Evolutionary conservation across 1,139 yeast genomes (phyloP).

Genomic region (Blastobotrys raffinosifermentans): DNA sequence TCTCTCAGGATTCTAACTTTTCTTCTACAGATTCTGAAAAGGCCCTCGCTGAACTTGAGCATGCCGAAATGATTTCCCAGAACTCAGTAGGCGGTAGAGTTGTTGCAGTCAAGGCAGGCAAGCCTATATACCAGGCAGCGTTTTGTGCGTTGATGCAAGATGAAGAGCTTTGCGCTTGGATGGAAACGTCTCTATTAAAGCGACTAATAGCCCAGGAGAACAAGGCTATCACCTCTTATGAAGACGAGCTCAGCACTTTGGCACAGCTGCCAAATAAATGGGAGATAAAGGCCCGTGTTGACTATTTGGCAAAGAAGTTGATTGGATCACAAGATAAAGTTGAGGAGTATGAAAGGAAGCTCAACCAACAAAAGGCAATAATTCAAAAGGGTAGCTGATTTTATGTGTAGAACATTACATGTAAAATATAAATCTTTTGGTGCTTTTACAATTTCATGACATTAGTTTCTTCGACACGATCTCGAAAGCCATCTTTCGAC

Average conservation of each 20-base stretch:
- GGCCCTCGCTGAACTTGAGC: conserved; percentile 67
- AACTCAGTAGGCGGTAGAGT: conserved; percentile 71
- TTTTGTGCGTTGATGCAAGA: conserved; percentile 61
- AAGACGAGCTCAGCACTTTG: conserved; percentile 62
- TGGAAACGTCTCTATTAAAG: conserved; percentile 58
- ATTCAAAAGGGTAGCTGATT: not conserved
- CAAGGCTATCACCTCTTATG: conserved; percentile 57
- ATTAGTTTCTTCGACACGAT: conserved; percentile 14
- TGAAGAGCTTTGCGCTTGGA: conserved; percentile 47
- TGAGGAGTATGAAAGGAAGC: conserved; percentile 37
- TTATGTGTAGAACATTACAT: too few species aligned
- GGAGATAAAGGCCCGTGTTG: conserved; percentile 54
- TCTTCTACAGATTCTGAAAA: conserved; percentile 38
- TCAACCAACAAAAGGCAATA: conserved; percentile 19
- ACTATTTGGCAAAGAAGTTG: conserved; percentile 62
- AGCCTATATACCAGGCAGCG: conserved; percentile 81
- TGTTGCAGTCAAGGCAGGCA: conserved; percentile 62
- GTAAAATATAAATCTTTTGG: too few species aligned
- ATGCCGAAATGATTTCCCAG: conserved; percentile 66
- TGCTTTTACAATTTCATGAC: too few species aligned
- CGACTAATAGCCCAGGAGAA: conserved; percentile 54
- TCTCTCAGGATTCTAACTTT: conserved; percentile 47
- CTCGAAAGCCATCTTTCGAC: conserved; percentile 66
- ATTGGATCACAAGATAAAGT: conserved; percentile 39
- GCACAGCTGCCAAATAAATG: conserved; percentile 41